A percentile compares a stretch with the other conserved stretches of the same genome.
phyloP scores from a whole-genome alignment of 202 grass and related monocot genomes.

The Dendrocalamus latiflorus region DNA sequence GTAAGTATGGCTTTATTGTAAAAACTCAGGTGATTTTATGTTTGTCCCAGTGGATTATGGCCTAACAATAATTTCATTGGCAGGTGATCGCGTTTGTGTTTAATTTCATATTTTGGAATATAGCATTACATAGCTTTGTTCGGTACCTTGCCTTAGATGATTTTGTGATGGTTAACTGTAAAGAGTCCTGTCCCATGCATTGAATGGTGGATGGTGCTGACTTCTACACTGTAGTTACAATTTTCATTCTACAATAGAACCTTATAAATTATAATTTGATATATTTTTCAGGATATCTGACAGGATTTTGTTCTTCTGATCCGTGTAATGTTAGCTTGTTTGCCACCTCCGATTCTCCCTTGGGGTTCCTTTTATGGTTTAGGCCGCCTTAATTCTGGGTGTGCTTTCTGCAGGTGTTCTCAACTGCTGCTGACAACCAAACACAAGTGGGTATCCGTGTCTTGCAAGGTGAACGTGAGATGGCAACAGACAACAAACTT shows the following conservation, averaged over 20 bases:
- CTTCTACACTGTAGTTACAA: neutral
- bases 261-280: neutral
- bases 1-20: neutral
- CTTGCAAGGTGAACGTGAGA: slow-evolving; percentile 46
- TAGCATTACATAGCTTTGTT: neutral
- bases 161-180: neutral
- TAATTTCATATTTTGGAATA: neutral
- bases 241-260: neutral
- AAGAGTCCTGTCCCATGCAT: neutral
- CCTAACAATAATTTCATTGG: neutral
- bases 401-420: slow-evolving; percentile 39
- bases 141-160: neutral
- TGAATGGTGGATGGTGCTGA: neutral
- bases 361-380: neutral
- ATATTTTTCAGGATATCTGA: neutral
- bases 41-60: neutral
- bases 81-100: neutral
- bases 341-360: neutral
- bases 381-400: neutral
- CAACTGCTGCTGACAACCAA: slow-evolving; percentile 45
- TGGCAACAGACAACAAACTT: slow-evolving; percentile 49
- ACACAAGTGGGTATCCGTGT: slow-evolving; percentile 42
- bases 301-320: neutral
- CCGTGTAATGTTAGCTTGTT: neutral
- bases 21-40: neutral